These are phyloP conservation scores for Vaccinium corymbosum DNA, from an alignment of 148 eudicot species.

Conservation along the genomic window DNA sequence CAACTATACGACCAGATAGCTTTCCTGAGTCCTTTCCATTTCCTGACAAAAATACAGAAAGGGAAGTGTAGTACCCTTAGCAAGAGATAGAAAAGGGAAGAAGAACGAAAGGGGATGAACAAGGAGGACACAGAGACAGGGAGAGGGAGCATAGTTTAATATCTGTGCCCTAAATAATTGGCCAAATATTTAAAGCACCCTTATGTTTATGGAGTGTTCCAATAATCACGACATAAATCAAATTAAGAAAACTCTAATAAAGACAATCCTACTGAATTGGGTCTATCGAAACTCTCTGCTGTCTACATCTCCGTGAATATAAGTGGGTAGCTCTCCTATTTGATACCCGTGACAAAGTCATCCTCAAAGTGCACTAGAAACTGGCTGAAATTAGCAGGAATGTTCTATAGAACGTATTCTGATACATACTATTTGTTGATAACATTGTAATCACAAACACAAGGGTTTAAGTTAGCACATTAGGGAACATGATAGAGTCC, in stretches of 20 bases:
- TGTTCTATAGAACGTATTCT: not conserved
- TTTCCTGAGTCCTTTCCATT: constrained; percentile 81
- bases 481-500: not conserved
- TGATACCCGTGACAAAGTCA: not conserved
- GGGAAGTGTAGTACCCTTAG: not conserved
- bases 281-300: not conserved
- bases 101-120: not conserved
- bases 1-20: constrained; percentile 79
- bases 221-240: not conserved
- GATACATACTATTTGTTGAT: not conserved
- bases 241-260: not conserved
- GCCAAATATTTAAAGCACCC: not conserved
- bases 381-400: not conserved
- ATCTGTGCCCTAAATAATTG: not conserved
- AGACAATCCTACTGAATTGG: not conserved
- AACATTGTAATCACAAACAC: not conserved
- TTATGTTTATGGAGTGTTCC: not conserved
- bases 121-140: not conserved
- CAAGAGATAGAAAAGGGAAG: not conserved
- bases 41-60: constrained; percentile 33
- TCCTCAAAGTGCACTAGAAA: constrained; percentile 9
- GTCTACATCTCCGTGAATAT: not conserved
- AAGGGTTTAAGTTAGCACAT: not conserved
- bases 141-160: not conserved
- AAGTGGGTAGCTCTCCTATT: not conserved